phyloP scores from a whole-genome alignment of 768 basidiomycete genomes.

The Termitomyces sp. region DNA sequence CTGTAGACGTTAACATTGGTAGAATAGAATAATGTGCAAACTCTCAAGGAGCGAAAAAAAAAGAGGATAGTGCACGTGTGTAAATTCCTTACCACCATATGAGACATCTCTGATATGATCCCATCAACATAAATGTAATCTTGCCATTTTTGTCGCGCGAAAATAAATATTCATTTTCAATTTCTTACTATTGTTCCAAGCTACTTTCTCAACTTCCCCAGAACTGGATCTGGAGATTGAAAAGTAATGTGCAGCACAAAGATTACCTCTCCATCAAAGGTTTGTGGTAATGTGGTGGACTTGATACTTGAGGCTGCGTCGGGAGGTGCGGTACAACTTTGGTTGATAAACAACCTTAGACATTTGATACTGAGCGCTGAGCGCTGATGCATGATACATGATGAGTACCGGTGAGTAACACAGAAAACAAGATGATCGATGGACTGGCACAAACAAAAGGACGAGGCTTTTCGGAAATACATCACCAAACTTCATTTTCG shows the following conservation, averaged over 20 bases:
- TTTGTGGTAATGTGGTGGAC: neutral
- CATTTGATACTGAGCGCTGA: neutral
- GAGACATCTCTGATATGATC: neutral
- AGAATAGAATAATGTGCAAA: neutral
- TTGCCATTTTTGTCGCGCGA: neutral
- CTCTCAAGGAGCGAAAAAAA: neutral
- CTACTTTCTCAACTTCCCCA: neutral
- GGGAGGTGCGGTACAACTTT: neutral
- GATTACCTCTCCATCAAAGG: too few species aligned
- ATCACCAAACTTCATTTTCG: neutral
- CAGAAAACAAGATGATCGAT: neutral
- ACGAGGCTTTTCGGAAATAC: neutral
- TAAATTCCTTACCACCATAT: neutral
- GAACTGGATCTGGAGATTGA: neutral
- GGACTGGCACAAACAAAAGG: neutral
- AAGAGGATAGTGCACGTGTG: neutral
- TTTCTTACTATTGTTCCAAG: neutral
- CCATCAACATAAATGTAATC: neutral
- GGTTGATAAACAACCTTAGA: neutral
- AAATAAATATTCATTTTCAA: too few species aligned
- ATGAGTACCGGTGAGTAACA: neutral
- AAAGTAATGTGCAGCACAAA: neutral
- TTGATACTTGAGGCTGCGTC: neutral
- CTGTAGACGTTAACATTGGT: neutral
- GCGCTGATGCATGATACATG: neutral